These are phyloP conservation scores for Jamesozyma gamospora DNA, from an alignment of 805 yeast genomes.

Conservation along the genomic window DNA sequence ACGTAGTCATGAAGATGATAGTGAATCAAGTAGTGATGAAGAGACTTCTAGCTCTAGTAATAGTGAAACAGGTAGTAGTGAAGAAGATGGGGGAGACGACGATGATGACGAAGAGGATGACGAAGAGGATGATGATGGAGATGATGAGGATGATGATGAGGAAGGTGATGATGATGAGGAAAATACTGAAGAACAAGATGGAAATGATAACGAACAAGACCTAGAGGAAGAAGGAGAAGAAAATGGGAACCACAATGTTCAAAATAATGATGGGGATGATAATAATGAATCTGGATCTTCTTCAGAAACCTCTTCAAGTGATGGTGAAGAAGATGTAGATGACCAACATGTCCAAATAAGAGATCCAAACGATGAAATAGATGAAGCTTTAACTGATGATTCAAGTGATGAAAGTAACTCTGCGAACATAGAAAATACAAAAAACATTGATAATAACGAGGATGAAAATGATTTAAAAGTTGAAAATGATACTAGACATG, in stretches of 20 bases:
- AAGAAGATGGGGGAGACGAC: constrained; percentile 17
- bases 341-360: constrained; percentile 35
- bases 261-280: constrained; percentile 21
- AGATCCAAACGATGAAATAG: constrained; percentile 35
- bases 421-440: constrained; percentile 39
- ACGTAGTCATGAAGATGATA: constrained; percentile 9
- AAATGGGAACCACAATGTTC: constrained; percentile 8
- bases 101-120: constrained; percentile 17
- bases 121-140: constrained; percentile 28
- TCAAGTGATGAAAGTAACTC: constrained; percentile 31
- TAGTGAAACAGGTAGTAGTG: no score
- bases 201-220: constrained; percentile 27
- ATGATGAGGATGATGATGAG: constrained; percentile 17
- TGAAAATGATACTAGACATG: constrained; percentile 27
- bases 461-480: constrained; percentile 27
- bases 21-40: constrained; percentile 3
- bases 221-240: constrained; percentile 27
- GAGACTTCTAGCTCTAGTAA: constrained; percentile 10
- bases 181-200: constrained; percentile 7
- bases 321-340: constrained; percentile 29
- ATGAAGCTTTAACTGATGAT: constrained; percentile 43
- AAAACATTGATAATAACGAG: constrained; percentile 15
- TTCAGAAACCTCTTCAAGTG: neutral
- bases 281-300: constrained; percentile 20
- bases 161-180: constrained; percentile 28